Evolutionary conservation across 768 basidiomycete genomes (phyloP), one percentile per base, ranked within the genome.

Genomic region (Dioszegia hungarica): DNA sequence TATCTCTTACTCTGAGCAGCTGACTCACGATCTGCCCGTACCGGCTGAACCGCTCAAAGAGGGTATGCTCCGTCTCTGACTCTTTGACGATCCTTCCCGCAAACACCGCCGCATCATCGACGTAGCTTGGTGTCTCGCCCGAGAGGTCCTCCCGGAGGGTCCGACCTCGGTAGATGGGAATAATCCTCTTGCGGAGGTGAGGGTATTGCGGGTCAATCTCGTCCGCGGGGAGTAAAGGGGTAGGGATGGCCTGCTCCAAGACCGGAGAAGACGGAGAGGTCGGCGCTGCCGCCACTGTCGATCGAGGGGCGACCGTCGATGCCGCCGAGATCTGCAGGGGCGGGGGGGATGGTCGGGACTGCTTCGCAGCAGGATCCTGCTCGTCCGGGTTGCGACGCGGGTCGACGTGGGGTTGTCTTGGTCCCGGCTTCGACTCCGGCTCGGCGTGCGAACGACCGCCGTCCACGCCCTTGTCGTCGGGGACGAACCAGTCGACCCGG

Each of bases 81-180:
- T 50, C 54, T 44, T 67, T 70, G 24, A 58, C 59, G 20, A 70
- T 25, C n/a, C 60, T 28, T 2, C 68, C 66, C 1, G 66, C 63
- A 51, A 65, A 66, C 14, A 70, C 53, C 1, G 66, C 68, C 10
- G 53, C 31, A 17, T 61, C 53, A 48, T 70, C 68, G n/a, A 61
- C 39, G 45, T 56, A 70, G 19, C 46, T 24, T 6, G 44, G 43
- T 2, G 36, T n/a, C 20, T 61, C 61, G n/a, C 31, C 33, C 2
- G 6, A 8, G 9, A 51, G 36, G 3, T 51, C 49, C n/a, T 63
- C 59, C 9, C 43, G 47, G 12, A 70, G 54, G 3, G 54, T 20
- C 12, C 68, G 44, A 12, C 68, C 68, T 17, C 56, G 49, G 37
- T 70, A 70, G 5, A 63, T 70, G 25, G 54, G 54, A 1, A 62